These are phyloP conservation scores for Neonectria ditissima DNA, from an alignment of 2,329 filamentous ascomycete species.

Conservation along the genomic window DNA sequence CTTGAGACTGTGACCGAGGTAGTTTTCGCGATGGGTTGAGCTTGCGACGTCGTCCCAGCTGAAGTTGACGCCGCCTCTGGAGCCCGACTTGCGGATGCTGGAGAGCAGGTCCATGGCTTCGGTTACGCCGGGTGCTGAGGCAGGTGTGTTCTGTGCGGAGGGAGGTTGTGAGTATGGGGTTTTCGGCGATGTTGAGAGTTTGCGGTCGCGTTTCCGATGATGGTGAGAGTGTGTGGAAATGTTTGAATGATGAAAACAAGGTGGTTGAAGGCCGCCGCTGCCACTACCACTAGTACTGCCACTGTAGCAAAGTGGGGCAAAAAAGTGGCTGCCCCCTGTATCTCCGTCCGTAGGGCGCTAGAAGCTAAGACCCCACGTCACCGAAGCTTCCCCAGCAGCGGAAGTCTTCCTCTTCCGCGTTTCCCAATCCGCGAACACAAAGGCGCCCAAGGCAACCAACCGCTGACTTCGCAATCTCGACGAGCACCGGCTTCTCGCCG, in stretches of 20 bases:
- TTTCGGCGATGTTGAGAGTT: background rate
- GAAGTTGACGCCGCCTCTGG: slow-evolving; percentile 94
- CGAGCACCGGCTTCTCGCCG: background rate
- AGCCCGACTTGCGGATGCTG: slow-evolving; percentile 89
- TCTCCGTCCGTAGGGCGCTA: slow-evolving; percentile 20
- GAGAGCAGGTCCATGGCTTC: slow-evolving; percentile 89
- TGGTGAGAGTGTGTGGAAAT: background rate
- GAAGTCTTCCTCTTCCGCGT: slow-evolving; percentile 5
- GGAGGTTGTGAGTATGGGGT: too few relatives aligned
- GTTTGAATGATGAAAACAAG: background rate
- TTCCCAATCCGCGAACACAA: slow-evolving; percentile 8
- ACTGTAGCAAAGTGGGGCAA: slow-evolving; percentile 24
- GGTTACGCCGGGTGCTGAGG: background rate
- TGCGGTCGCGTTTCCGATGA: background rate
- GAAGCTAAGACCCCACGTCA: slow-evolving; percentile 35
- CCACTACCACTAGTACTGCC: slow-evolving; percentile 20
- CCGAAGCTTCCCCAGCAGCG: slow-evolving; percentile 26
- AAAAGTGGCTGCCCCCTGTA: slow-evolving; percentile 13
- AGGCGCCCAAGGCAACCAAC: slow-evolving; percentile 3
- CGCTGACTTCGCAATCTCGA: slow-evolving; percentile 1
- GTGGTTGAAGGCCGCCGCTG: slow-evolving; percentile 6
- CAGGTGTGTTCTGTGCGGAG: background rate
- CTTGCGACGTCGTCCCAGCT: slow-evolving; percentile 95
- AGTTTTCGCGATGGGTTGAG: slow-evolving; percentile 88
- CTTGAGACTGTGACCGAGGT: slow-evolving; percentile 90